These are phyloP conservation scores for Metschnikowia borealis DNA, from an alignment of 805 yeast species.

Conservation along the genomic window DNA sequence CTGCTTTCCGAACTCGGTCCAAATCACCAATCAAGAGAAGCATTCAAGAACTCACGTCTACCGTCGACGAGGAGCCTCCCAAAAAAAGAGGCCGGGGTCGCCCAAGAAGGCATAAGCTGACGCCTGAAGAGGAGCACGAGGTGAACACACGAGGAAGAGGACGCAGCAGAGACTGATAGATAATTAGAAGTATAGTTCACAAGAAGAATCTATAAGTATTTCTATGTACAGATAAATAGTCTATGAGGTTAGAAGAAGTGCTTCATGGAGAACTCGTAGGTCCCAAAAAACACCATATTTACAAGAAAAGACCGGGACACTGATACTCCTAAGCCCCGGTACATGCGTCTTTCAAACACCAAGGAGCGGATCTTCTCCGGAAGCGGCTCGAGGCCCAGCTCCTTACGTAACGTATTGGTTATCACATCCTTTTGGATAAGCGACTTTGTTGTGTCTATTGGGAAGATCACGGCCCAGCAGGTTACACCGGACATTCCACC, in stretches of 20 bases:
- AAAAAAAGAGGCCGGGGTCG: constrained; percentile 9
- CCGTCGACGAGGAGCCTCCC: constrained; percentile 14
- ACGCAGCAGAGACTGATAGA: constrained; percentile 5
- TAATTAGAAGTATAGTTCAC: neutral
- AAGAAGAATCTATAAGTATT: too few species aligned
- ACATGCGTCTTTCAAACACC: constrained; percentile 46
- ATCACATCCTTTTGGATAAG: constrained; percentile 72
- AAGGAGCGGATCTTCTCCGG: constrained; percentile 29
- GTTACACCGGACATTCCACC: constrained; percentile 79
- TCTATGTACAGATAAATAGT: neutral
- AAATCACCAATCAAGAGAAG: constrained; percentile 18
- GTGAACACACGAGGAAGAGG: constrained; percentile 9
- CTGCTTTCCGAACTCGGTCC: constrained; percentile 18
- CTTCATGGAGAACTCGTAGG: constrained; percentile 65
- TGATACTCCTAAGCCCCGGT: constrained; percentile 76
- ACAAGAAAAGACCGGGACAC: constrained; percentile 65
- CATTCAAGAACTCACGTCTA: constrained; percentile 17
- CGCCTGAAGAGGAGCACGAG: constrained; percentile 4
- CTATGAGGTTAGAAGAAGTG: constrained; percentile 29
- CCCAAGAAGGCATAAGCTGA: constrained; percentile 1
- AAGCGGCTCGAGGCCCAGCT: constrained; percentile 43
- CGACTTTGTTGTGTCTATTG: constrained; percentile 71
- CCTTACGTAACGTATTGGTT: constrained; percentile 54
- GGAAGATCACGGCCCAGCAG: constrained; percentile 74
- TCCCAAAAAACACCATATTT: constrained; percentile 71